These are phyloP conservation scores for Sclerospora graminicola DNA, from an alignment of 352 stramenopile species.

Conservation along the genomic window DNA sequence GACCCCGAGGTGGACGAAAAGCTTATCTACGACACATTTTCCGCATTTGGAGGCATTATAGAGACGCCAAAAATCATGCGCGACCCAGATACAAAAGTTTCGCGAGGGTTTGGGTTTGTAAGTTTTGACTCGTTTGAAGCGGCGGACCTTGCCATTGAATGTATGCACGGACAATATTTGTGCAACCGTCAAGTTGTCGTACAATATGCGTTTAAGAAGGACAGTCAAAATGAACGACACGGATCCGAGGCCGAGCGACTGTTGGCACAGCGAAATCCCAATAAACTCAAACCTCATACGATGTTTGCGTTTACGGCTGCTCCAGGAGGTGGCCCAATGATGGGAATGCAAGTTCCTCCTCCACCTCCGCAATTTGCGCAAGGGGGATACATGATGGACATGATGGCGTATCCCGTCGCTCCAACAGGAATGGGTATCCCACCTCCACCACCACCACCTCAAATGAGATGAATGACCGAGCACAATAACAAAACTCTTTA, in stretches of 20 bases:
- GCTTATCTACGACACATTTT: slow-evolving; percentile 99
- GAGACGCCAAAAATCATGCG: slow-evolving; percentile 94
- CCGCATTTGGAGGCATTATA: slow-evolving; percentile 95
- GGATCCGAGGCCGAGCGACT: slow-evolving; percentile 85
- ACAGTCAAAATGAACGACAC: slow-evolving; percentile 88
- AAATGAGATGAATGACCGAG: slow-evolving; percentile 14
- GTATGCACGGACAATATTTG: slow-evolving; percentile 98
- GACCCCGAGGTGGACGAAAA: slow-evolving; percentile 98
- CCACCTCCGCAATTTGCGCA: slow-evolving; percentile 11
- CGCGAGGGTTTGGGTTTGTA: slow-evolving; percentile 96
- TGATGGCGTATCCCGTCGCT: slow-evolving; percentile 18
- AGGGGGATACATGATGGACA: slow-evolving; percentile 27
- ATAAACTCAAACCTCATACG: slow-evolving; percentile 71
- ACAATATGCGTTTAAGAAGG: slow-evolving; percentile 99
- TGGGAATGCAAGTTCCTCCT: slow-evolving; percentile 7
- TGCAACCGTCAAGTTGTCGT: slow-evolving; percentile 97
- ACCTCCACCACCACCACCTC: slow-evolving; percentile 27
- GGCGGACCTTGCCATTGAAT: slow-evolving; percentile 97
- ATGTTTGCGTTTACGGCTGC: slow-evolving; percentile 47
- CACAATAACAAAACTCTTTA: too few relatives aligned
- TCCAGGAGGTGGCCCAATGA: slow-evolving; percentile 1
- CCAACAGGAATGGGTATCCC: slow-evolving; percentile 24
- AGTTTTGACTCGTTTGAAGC: slow-evolving; percentile 96
- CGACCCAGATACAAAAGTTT: slow-evolving; percentile 87
- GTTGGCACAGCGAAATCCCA: slow-evolving; percentile 74